Conservation (phyloP, 306 rosid species). For the Prunus persica region DNA sequence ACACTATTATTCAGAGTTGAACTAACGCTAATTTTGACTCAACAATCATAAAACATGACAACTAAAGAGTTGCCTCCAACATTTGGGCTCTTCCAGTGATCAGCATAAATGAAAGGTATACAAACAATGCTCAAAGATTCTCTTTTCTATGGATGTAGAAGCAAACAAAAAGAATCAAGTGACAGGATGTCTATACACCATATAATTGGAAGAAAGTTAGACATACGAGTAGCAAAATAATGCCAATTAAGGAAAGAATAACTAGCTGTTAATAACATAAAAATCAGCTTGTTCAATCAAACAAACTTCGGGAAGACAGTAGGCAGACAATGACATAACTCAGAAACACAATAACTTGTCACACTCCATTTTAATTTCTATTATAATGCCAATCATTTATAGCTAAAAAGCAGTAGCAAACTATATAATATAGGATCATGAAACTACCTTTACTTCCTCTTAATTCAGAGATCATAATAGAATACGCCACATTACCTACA, state of each 20-base stretch:
- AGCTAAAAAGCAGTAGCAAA: constrained; percentile 48
- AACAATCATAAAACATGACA: background rate
- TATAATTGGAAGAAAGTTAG: background rate
- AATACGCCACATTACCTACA: constrained; percentile 99
- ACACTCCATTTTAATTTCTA: constrained; percentile 21
- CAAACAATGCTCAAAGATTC: background rate
- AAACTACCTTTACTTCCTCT: constrained; percentile 99
- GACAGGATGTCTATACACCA: background rate
- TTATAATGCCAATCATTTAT: constrained; percentile 42
- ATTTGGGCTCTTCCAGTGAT: background rate
- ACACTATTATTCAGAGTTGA: background rate
- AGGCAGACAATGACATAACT: constrained; percentile 13
- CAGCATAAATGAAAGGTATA: background rate
- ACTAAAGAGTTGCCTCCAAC: background rate
- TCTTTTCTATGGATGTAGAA: background rate
- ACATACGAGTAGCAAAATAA: background rate
- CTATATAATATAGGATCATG: constrained; percentile 77
- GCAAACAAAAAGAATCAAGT: background rate
- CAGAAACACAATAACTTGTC: constrained; percentile 12
- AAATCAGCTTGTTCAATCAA: constrained; percentile 6
- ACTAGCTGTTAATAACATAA: background rate
- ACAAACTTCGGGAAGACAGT: constrained; percentile 3
- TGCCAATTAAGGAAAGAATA: background rate
- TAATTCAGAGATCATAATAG: constrained; percentile 99
- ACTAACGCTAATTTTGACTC: background rate